These are phyloP conservation scores for Tetragonia tetragonoides DNA, from an alignment of 148 eudicot species.

Conservation along the genomic window DNA sequence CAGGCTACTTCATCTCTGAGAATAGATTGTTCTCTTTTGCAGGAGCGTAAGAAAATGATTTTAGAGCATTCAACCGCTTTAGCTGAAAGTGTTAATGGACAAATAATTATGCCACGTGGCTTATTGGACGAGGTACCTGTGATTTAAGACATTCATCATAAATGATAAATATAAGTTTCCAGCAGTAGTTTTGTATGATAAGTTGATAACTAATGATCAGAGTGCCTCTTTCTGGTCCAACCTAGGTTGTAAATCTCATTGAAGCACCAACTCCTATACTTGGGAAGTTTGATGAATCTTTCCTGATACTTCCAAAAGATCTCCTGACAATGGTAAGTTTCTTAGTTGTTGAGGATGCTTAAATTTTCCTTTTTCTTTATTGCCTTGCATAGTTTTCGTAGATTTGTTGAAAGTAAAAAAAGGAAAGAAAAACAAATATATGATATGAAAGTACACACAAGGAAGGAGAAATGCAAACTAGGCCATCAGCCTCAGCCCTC, in stretches of 20 bases:
- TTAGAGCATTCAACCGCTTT: constrained; percentile 58
- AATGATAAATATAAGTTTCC: not conserved
- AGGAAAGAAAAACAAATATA: not conserved
- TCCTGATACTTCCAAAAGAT: constrained; percentile 90
- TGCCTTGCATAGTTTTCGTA: not conserved
- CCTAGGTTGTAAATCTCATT: constrained; percentile 88
- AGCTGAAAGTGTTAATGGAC: constrained; percentile 61
- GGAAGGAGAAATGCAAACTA: not conserved
- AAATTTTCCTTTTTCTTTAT: not conserved
- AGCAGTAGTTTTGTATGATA: not conserved
- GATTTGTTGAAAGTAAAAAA: not conserved
- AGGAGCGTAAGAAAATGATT: constrained; percentile 82
- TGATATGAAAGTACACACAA: not conserved
- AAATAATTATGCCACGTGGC: constrained; percentile 51
- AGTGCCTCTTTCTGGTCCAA: constrained; percentile 5
- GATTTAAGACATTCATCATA: not conserved
- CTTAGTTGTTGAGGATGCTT: not conserved
- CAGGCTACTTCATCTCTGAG: constrained; percentile 9
- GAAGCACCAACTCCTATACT: constrained; percentile 93
- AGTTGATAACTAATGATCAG: not conserved
- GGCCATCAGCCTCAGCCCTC: not conserved
- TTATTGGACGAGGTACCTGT: constrained; percentile 84
- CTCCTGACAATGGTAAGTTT: constrained; percentile 77
- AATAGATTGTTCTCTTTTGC: constrained; percentile 20
- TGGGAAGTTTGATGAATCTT: constrained; percentile 78